These are phyloP conservation scores for Trichocladium antarcticum DNA, from an alignment of 495 filamentous ascomycete species.

Conservation along the genomic window DNA sequence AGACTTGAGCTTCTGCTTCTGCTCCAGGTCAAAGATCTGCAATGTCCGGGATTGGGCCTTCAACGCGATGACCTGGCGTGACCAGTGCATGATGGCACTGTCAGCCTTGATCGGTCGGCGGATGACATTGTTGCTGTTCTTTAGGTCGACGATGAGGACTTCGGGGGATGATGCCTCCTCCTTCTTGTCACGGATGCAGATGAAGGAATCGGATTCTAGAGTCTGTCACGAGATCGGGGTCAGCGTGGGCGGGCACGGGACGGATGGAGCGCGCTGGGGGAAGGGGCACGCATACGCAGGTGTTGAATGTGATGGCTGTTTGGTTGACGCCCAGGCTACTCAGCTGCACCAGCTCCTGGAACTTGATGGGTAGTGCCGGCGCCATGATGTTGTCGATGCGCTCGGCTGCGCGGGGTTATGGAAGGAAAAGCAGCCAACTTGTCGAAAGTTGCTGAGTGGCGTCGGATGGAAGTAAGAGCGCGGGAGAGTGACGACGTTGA, in stretches of 20 bases:
- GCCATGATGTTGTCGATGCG: conserved; percentile 34
- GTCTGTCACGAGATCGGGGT: conserved; percentile 48
- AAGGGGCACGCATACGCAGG: conserved; percentile 64
- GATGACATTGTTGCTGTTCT: conserved; percentile 86
- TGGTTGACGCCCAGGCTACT: conserved; percentile 68
- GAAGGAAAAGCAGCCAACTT: conserved; percentile 26
- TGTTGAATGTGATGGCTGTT: conserved; percentile 88
- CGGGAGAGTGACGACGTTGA: conserved; percentile 12
- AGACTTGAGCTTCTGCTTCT: conserved; percentile 89
- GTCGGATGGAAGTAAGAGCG: conserved; percentile 7
- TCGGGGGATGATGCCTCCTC: conserved; percentile 71
- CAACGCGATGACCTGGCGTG: conserved; percentile 86
- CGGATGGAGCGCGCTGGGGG: neutral
- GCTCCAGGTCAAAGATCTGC: conserved; percentile 90
- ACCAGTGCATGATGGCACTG: conserved; percentile 99
- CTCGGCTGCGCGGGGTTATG: conserved; percentile 25
- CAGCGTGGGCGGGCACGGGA: conserved; percentile 7
- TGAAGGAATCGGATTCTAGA: conserved; percentile 88
- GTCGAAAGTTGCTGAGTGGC: conserved; percentile 20
- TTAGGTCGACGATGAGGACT: conserved; percentile 93
- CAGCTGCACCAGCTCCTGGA: conserved; percentile 87
- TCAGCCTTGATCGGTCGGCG: conserved; percentile 96
- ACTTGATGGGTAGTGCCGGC: conserved; percentile 69
- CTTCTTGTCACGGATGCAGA: conserved; percentile 90
- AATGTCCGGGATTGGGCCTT: conserved; percentile 85